phyloP scores from a whole-genome alignment of 2,329 filamentous ascomycete genomes.

The Talaromyces sp. region DNA sequence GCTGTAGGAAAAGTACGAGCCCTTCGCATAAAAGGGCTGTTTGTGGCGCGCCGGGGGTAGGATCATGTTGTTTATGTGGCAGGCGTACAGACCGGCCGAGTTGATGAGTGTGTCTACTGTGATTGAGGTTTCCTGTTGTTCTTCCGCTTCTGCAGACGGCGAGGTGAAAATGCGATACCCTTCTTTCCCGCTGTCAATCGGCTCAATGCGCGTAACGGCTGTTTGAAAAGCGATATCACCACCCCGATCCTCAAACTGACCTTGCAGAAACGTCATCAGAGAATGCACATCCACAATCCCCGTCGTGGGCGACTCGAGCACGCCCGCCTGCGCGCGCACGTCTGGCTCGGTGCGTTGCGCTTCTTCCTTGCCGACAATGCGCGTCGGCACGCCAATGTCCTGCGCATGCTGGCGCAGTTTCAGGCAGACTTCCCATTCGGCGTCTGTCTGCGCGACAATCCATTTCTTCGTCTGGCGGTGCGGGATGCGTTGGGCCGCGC shows the following conservation, averaged over 20 bases:
- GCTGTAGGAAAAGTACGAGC: slow-evolving; percentile 86
- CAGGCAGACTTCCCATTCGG: slow-evolving; percentile 56
- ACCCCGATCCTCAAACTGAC: slow-evolving; percentile 68
- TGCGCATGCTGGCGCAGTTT: slow-evolving; percentile 50
- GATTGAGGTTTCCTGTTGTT: slow-evolving; percentile 46
- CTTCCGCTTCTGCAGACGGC: slow-evolving; percentile 20
- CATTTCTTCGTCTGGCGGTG: slow-evolving; percentile 80
- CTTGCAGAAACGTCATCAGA: slow-evolving; percentile 75
- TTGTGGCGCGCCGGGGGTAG: slow-evolving; percentile 47
- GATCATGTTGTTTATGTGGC: slow-evolving; percentile 75
- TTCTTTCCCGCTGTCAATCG: slow-evolving; percentile 43
- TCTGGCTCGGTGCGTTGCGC: slow-evolving; percentile 63
- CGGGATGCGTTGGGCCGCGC: slow-evolving; percentile 59
- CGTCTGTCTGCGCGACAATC: slow-evolving; percentile 79
- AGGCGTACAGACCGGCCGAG: slow-evolving; percentile 74
- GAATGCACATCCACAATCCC: slow-evolving; percentile 87
- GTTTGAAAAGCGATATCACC: slow-evolving; percentile 68
- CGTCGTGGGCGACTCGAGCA: slow-evolving; percentile 78
- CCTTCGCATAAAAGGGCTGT: slow-evolving; percentile 78
- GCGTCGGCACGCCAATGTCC: slow-evolving; percentile 59
- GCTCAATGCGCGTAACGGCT: slow-evolving; percentile 55
- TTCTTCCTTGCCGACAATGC: slow-evolving; percentile 61
- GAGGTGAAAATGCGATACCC: slow-evolving; percentile 66
- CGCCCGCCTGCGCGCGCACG: slow-evolving; percentile 64
- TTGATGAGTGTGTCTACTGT: slow-evolving; percentile 76